Base-by-base conservation (phyloP, 2,329 filamentous ascomycete species). In the Alternaria brassicicola region DNA sequence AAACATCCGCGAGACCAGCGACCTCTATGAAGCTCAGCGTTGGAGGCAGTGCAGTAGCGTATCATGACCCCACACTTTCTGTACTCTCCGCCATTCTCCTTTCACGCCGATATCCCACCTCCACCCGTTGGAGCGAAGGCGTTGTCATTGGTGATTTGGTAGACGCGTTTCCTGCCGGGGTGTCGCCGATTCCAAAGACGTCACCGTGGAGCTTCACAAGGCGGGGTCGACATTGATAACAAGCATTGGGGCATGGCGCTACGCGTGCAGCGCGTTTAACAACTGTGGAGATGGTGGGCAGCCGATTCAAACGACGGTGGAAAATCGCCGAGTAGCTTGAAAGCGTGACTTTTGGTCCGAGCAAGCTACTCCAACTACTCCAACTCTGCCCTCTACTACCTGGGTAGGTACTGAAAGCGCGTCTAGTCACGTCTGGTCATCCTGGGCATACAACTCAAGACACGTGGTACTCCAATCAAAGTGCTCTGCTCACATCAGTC, bases 201-300 rank as follows among this genome's bases (percentile, higher is more conserved):
- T 66, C 63, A 66, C 58, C 47, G 9, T 23, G 28, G 53, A 49
- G 57, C 39, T 50, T 54, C 15, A 25, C 39, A 28, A 55, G 57
- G 57, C 59, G 63, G 62, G 64, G 53, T 62, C 30, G 55, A 54
- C 47, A 43, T 62, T 15, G 55, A 54, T 54, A 54, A 54, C 55
- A 41, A 57, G 43, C 51, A 55, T 55, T 39, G 57, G 53, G 38
- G 46, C 50, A 60, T 50, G 50, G 57, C 62, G 52, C 60, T 63
- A 56, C 43, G 48, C 52, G n/a, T 31, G 53, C 53, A 52, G 41
- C 45, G 54, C 56, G 55, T 54, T 17, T 48, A 19, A 48, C 19
- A 39, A 41, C 31, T 26, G 8, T 33, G 42, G 38, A 43, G 55
- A 45, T 33, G 35, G 30, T 33, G 47, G 25, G 26, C 28, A 35